These are phyloP conservation scores for Eucalyptus viminalis DNA, from an alignment of 345 rosid genomes.

Conservation along the genomic window DNA sequence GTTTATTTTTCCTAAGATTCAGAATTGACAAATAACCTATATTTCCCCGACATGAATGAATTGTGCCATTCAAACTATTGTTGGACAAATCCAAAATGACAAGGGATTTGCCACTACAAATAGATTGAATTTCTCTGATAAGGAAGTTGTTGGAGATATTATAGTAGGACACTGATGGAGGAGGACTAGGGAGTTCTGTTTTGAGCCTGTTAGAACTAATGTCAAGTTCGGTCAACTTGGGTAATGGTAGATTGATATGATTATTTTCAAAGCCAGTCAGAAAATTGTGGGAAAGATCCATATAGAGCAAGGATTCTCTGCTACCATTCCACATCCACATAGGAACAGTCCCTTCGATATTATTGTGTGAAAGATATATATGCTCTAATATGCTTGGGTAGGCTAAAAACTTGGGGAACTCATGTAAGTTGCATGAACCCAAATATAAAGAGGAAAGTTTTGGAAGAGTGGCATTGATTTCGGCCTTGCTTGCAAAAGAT, in stretches of 20 bases:
- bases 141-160: not conserved
- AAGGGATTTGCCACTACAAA: accelerated
- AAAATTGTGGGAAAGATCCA: not conserved
- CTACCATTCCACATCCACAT: too few relatives aligned
- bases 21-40: accelerated
- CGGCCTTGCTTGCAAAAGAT: accelerated
- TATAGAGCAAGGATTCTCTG: accelerated
- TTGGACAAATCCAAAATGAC: not conserved
- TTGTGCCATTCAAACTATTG: not conserved
- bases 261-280: not conserved
- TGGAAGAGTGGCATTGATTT: not conserved
- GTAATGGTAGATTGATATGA: not conserved
- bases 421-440: too few relatives aligned
- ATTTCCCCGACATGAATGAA: not conserved
- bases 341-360: too few relatives aligned
- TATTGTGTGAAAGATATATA: too few relatives aligned
- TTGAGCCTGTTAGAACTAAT: not conserved
- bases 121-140: not conserved
- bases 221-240: accelerated
- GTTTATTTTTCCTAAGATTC: not conserved
- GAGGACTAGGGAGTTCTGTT: not conserved
- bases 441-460: accelerated
- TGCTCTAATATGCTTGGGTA: accelerated
- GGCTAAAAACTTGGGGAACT: too few relatives aligned
- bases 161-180: accelerated